Evolutionary conservation across 441 rosid species (phyloP).

Genomic region (Jatropha multifida): DNA sequence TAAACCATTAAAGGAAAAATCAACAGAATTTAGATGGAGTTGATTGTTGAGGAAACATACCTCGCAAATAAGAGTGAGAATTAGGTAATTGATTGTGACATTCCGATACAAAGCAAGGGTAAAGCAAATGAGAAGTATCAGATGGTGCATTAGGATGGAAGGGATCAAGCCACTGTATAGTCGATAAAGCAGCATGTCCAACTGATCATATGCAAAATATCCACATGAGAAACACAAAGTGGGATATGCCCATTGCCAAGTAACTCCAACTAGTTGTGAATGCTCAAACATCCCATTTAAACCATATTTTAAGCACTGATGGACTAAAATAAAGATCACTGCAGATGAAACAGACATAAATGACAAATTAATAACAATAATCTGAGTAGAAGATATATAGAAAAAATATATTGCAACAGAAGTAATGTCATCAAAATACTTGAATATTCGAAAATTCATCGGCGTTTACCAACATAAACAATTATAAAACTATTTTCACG

Average conservation of each 20-base stretch:
- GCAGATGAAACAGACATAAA: conserved; percentile 28
- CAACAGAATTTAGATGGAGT: not conserved
- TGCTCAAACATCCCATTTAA: conserved; percentile 66
- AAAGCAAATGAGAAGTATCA: conserved; percentile 83
- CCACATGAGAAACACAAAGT: conserved; percentile 90
- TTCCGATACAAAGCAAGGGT: conserved; percentile 81
- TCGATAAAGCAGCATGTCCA: conserved; percentile 81
- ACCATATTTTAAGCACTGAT: conserved; percentile 49
- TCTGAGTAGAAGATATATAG: not conserved
- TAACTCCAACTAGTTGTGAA: conserved; percentile 52
- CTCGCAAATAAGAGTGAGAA: conserved; percentile 92
- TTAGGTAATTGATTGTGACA: conserved; percentile 80
- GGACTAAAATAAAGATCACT: conserved; percentile 71
- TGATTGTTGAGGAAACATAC: conserved; percentile 30
- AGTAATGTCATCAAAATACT: not conserved
- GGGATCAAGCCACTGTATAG: conserved; percentile 81
- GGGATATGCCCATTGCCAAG: conserved; percentile 82
- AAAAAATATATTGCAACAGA: not conserved
- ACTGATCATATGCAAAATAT: conserved; percentile 93
- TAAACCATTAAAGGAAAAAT: not conserved
- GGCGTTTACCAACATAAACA: not conserved
- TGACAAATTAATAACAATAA: conserved; percentile 11
- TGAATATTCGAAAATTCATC: not conserved
- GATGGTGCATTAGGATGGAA: conserved; percentile 76
- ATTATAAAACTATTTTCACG: not conserved